Evolutionary conservation across 2,329 filamentous ascomycete genomes (phyloP).

Genomic region (Pestalotiopsis sp.): DNA sequence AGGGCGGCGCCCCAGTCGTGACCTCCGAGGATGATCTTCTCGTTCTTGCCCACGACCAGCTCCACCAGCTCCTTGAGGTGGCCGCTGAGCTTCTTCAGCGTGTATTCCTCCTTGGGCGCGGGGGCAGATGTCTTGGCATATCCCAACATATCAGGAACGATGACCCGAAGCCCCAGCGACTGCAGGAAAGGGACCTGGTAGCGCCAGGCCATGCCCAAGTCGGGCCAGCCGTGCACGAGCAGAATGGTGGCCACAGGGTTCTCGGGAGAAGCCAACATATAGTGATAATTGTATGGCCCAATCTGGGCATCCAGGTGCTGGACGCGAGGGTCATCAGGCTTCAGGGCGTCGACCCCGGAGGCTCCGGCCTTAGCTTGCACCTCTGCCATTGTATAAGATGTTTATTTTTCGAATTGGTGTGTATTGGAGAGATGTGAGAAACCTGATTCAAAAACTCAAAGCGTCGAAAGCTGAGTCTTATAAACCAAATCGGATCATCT

Average conservation of each 20-base stretch:
- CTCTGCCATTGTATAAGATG: neutral
- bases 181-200: constrained; percentile 82
- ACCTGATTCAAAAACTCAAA: neutral
- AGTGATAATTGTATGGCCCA: constrained; percentile 72
- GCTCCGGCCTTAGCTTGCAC: constrained; percentile 15
- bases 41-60: constrained; percentile 49
- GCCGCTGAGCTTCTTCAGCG: constrained; percentile 70
- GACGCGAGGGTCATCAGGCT: constrained; percentile 67
- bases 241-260: constrained; percentile 52
- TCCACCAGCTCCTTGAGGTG: constrained; percentile 75
- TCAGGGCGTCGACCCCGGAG: constrained; percentile 66
- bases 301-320: constrained; percentile 64
- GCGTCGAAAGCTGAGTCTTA: neutral
- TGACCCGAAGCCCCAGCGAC: constrained; percentile 73
- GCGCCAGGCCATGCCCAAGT: constrained; percentile 84
- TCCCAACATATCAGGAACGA: constrained; percentile 85
- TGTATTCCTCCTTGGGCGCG: constrained; percentile 64
- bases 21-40: constrained; percentile 76
- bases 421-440: neutral
- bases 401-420: neutral
- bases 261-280: constrained; percentile 57
- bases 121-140: constrained; percentile 79
- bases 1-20: constrained; percentile 91
- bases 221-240: constrained; percentile 56
- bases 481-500: neutral